A percentile compares a stretch with the other conserved stretches of the same genome.
Conservation (phyloP, 169 alveolate species). For the Pseudocohnilembus persalinus region DNA sequence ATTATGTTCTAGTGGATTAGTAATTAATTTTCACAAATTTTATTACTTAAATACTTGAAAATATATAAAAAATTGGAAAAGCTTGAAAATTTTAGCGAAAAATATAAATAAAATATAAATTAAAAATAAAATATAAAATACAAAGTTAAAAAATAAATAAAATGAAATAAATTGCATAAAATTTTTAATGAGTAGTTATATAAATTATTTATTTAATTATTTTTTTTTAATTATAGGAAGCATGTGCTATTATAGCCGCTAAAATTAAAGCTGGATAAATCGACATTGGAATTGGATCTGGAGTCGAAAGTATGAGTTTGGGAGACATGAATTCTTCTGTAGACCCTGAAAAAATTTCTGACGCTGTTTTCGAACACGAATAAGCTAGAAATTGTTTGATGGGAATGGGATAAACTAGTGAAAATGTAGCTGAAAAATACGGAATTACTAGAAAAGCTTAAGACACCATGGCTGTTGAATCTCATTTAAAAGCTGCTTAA, state of each 20-base stretch:
- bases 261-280: conserved; percentile 84
- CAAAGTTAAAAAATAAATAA: too few relatives aligned
- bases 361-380: conserved; percentile 79
- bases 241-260: conserved; percentile 86
- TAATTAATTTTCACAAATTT: too few relatives aligned
- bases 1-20: conserved; percentile 91
- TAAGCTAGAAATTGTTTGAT: conserved; percentile 86
- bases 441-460: conserved; percentile 86
- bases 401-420: conserved; percentile 95
- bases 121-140: too few relatives aligned
- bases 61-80: too few relatives aligned
- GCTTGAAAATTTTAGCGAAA: too few relatives aligned
- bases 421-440: conserved; percentile 78
- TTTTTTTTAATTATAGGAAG: too few relatives aligned
- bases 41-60: too few relatives aligned
- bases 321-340: conserved; percentile 85
- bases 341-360: conserved; percentile 83
- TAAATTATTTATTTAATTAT: too few relatives aligned
- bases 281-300: conserved; percentile 93
- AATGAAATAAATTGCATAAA: too few relatives aligned
- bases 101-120: too few relatives aligned
- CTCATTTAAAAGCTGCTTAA: conserved; percentile 82
- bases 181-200: too few relatives aligned
- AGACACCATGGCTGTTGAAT: conserved; percentile 86
- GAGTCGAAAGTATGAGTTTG: conserved; percentile 93